Conservation (phyloP, 2,329 filamentous ascomycete genomes). For the Aspergillus vadensis region DNA sequence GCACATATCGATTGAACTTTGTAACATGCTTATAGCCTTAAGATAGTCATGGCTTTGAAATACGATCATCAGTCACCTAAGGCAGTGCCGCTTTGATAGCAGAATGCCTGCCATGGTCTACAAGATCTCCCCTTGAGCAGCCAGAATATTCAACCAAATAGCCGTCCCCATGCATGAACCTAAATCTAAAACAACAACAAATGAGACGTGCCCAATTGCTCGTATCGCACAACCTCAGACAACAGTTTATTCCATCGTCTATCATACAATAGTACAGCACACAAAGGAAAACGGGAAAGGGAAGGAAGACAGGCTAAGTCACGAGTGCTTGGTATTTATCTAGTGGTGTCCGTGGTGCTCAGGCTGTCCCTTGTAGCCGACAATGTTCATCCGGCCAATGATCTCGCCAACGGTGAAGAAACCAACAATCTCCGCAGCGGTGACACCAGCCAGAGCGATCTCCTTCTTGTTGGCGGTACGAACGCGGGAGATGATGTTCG, state of each 20-base stretch:
- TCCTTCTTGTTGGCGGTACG: conserved; percentile 73
- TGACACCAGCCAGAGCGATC: conserved; percentile 71
- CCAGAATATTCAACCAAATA: neutral
- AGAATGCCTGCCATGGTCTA: neutral
- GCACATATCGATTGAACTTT: too few species aligned
- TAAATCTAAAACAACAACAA: neutral
- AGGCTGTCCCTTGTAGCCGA: conserved; percentile 81
- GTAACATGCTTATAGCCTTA: too few species aligned
- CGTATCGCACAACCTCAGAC: conserved; percentile 34
- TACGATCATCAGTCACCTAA: neutral
- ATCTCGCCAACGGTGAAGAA: conserved; percentile 99
- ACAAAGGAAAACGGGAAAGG: conserved; percentile 34
- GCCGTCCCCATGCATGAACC: neutral
- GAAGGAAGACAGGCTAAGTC: conserved; percentile 32
- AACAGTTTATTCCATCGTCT: conserved; percentile 51
- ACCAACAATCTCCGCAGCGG: conserved; percentile 82
- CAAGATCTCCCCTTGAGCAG: neutral
- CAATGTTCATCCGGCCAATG: conserved; percentile 89
- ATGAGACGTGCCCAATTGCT: conserved; percentile 18
- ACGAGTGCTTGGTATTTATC: conserved; percentile 31
- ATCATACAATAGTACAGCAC: conserved; percentile 49
- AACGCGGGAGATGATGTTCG: conserved; percentile 57
- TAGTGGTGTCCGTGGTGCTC: conserved; percentile 43
- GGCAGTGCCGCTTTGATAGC: neutral
- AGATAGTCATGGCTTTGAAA: neutral